Evolutionary conservation across 106 monocot genomes (phyloP).

Genomic region (Xerophyta viscosa): DNA sequence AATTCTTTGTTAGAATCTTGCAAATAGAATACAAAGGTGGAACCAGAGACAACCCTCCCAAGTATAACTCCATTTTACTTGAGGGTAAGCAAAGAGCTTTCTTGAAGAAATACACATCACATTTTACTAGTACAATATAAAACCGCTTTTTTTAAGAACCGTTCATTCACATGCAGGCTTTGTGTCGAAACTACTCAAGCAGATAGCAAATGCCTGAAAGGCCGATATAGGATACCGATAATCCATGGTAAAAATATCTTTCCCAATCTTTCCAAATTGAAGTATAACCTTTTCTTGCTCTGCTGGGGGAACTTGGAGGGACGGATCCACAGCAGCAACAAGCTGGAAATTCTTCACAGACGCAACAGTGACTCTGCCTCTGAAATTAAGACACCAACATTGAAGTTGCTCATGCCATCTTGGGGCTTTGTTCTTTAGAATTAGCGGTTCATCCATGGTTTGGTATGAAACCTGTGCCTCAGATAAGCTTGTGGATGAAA

Average conservation of each 20-base stretch:
- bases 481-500: constrained; percentile 29
- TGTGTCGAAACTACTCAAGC: constrained; percentile 61
- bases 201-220: constrained; percentile 71
- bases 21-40: too few relatives aligned
- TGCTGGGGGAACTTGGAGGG: constrained; percentile 20
- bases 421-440: constrained; percentile 73
- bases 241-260: constrained; percentile 89
- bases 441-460: constrained; percentile 21
- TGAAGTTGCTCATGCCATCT: constrained; percentile 90
- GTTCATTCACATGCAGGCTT: constrained; percentile 67
- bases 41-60: too few relatives aligned
- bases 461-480: constrained; percentile 3
- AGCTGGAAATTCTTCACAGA: constrained; percentile 90
- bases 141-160: too few relatives aligned
- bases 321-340: constrained; percentile 50
- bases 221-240: constrained; percentile 65
- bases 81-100: too few relatives aligned
- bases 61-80: too few relatives aligned
- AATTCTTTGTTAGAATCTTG: too few relatives aligned
- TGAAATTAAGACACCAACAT: constrained; percentile 85
- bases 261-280: constrained; percentile 82
- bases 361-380: constrained; percentile 71
- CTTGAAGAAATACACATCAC: too few relatives aligned
- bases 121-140: too few relatives aligned
- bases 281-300: constrained; percentile 72